Percentiles rank a stretch among this genome's conserved stretches.
phyloP scores from a whole-genome alignment of 257 asterid species.

The Paraleonurus japonicus region DNA sequence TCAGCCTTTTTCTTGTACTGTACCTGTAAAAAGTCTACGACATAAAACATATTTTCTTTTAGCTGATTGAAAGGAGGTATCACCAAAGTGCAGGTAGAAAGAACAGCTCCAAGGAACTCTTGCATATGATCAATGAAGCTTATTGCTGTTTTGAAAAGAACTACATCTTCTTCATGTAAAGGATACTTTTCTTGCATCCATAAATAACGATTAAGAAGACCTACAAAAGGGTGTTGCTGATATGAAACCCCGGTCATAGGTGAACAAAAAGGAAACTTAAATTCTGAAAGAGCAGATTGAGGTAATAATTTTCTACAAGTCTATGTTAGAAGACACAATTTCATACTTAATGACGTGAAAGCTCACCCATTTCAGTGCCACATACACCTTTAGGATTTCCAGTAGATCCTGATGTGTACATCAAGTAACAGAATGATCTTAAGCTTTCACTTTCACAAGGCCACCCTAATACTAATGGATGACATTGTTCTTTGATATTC shows the following conservation, averaged over 20 bases:
- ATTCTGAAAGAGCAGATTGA: neutral
- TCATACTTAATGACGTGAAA: slow-evolving; percentile 1
- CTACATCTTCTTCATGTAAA: slow-evolving; percentile 51
- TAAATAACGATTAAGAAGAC: slow-evolving; percentile 78
- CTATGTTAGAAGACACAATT: neutral
- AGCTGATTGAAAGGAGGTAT: slow-evolving; percentile 86
- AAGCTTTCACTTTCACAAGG: slow-evolving; percentile 64
- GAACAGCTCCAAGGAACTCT: slow-evolving; percentile 84
- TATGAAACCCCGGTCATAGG: slow-evolving; percentile 20
- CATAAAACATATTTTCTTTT: slow-evolving; percentile 60
- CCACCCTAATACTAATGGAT: slow-evolving; percentile 44
- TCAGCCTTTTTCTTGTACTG: slow-evolving; percentile 38
- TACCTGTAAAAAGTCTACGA: slow-evolving; percentile 75
- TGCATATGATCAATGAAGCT: slow-evolving; percentile 94
- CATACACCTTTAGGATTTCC: slow-evolving; percentile 94
- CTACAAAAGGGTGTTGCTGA: slow-evolving; percentile 41
- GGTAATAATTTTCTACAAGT: slow-evolving; percentile 12
- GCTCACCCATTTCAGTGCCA: slow-evolving; percentile 84
- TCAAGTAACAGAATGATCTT: slow-evolving; percentile 81
- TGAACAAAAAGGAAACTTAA: neutral
- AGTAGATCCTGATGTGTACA: slow-evolving; percentile 93
- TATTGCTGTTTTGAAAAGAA: slow-evolving; percentile 81
- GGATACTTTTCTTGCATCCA: slow-evolving; percentile 94
- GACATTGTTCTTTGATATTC: slow-evolving; percentile 30
- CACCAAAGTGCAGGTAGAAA: slow-evolving; percentile 72